Evolutionary conservation across 345 rosid genomes (phyloP), one percentile per base, ranked within the genome.

Genomic region (Trapa incisa): DNA sequence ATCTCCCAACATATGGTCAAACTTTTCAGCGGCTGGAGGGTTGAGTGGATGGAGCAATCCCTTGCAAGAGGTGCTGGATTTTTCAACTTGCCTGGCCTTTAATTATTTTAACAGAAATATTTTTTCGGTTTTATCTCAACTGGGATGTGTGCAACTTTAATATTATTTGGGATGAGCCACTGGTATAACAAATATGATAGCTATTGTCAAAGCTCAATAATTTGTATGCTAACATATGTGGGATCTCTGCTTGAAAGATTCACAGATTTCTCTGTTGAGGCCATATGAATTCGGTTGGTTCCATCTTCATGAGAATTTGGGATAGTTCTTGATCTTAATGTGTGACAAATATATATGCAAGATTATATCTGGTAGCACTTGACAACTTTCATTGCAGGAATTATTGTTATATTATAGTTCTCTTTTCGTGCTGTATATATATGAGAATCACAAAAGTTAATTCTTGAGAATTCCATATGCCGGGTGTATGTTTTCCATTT

Each of bases 31-130:
- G 65, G 67, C 86, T 17, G 87, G 92, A 60, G 63, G 38, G 13
- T 77, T 89, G 72, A 78, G 91, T 60, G 80, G 87, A 65, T 89
- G 96, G 98, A 90, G 83, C 78, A 85, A 88, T 68, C 79, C 85
- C 76, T 83, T 88, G 32, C 90, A 81, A 70, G 98, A 88, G 97
- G 98, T 89, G 78, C 45, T 35, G 63, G 63, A 3, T 3, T 35
- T 45, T 58, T 33, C 38, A 29, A 11, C 38, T 10, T 5, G 3
- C 16, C 35, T 58, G 37, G 14, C 16, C 9, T 33, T 32, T 33
- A n/a, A n/a, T 54, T n/a, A 35, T n/a, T 22, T 45, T 45, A 13
- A 45, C 22, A 15, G 35, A 22, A n/a, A 12, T 5, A 54, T 54
- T n/a, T 12, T n/a, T 1, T 32, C 33, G 4, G 32, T 58, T 32